These are phyloP conservation scores for Oryza longistaminata DNA, from an alignment of 176 grass and related monocot species.

Conservation along the genomic window DNA sequence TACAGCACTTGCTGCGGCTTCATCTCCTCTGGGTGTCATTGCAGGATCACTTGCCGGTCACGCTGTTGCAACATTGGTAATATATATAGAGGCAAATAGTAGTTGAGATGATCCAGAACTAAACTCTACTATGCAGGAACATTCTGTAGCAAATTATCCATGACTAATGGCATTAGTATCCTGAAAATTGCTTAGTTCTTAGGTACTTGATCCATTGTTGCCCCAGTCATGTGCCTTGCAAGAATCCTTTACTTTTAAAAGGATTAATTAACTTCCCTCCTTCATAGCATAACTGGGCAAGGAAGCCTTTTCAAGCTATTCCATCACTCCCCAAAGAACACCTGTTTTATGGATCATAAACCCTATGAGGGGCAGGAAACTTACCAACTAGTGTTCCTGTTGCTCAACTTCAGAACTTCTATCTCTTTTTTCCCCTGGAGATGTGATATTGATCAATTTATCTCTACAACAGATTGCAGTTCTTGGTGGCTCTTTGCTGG, in stretches of 20 bases:
- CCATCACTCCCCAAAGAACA: not conserved
- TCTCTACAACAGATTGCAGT: conserved; percentile 71
- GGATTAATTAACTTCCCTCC: conserved; percentile 14
- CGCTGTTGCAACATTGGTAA: conserved; percentile 95
- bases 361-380: not conserved
- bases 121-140: conserved; percentile 19
- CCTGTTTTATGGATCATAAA: not conserved
- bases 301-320: not conserved
- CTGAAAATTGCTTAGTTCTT: not conserved
- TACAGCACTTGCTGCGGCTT: conserved; percentile 91
- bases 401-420: not conserved
- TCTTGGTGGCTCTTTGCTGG: conserved; percentile 92
- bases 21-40: conserved; percentile 95
- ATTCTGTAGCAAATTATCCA: not conserved
- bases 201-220: not conserved
- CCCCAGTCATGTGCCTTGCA: not conserved
- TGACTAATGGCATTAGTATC: not conserved
- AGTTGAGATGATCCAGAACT: not conserved
- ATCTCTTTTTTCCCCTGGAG: not conserved
- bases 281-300: not conserved
- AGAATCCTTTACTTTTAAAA: not conserved
- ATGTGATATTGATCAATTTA: conserved; percentile 19
- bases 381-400: not conserved
- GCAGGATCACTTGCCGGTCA: conserved; percentile 83
- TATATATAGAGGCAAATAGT: not conserved